Base-by-base conservation (phyloP, 1,284 basidiomycete genomes). In the Cutaneotrichosporon cavernicola region DNA sequence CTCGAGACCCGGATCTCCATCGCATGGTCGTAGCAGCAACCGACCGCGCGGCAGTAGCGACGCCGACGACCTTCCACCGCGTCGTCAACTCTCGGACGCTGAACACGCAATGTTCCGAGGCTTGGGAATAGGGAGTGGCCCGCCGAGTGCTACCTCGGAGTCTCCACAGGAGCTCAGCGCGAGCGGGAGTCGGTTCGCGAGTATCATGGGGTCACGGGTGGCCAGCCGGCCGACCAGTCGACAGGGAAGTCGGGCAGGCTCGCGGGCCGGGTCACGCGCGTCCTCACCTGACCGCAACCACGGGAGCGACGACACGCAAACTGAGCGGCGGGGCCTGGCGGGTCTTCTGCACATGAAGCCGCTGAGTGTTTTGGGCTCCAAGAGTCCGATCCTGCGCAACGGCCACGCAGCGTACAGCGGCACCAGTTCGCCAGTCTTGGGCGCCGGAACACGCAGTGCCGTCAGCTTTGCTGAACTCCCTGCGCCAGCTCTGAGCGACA, bases 51-150 rank as follows among this genome's bases (percentile, higher is more conserved):
- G 31, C 31, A 36, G 49, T n/a, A 21, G 36, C 21, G 55, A 56
- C 14, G 51, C 68, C 31, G 64, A 70, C n/a, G 74, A 76, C 40
- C 66, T 78, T n/a, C 76, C 81, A 16, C 71, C 78, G 52, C 73
- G 78, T 65, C 74, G 78, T 66, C 73, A 88, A 22, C 83, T 92
- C n/a, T 70, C 72, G 58, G 87, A 90, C 63, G 86, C 90, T 13
- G 90, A 92, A 76, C 88, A 88, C 6, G 90, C 93, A 78, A 83
- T 94, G 13, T 81, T 92, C 52, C 82, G 88, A 22, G 90, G 88
- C 4, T 81, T 90, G 30, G 84, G 86, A 5, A 70, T 52, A 2
- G 47, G 13, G n/a, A 50, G 47, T 11, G 21, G 47, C n/a, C 49
- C 43, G 13, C 36, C 52, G 40, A 40, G 57, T 26, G 56, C 13